phyloP scores from a whole-genome alignment of 371 early-diverging fungal genomes.

The Apophysomyces elegans region DNA sequence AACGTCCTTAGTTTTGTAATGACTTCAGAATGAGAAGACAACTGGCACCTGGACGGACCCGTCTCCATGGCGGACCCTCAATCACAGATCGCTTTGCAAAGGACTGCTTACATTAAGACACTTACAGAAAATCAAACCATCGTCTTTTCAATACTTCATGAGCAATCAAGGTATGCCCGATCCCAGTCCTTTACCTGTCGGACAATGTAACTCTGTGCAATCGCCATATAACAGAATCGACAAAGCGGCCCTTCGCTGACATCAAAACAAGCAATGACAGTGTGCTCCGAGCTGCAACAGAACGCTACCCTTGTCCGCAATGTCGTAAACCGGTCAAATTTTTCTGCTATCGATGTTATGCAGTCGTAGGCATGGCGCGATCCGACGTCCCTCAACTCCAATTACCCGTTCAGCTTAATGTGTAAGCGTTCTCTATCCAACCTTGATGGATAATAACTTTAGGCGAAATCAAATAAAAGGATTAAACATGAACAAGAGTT shows the following conservation, averaged over 20 bases:
- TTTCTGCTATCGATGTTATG: constrained; percentile 72
- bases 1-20: too few species aligned
- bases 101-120: too few species aligned
- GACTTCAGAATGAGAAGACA: too few species aligned
- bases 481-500: constrained; percentile 77
- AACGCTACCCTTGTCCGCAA: constrained; percentile 50
- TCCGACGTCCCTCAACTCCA: constrained; percentile 61
- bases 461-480: constrained; percentile 14
- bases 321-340: constrained; percentile 67
- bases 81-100: too few species aligned
- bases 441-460: constrained; percentile 3
- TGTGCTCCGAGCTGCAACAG: constrained; percentile 24
- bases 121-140: background rate
- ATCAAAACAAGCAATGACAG: constrained; percentile 40
- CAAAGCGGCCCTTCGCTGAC: constrained; percentile 23
- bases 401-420: constrained; percentile 76
- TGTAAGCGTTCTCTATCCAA: constrained; percentile 44
- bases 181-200: background rate
- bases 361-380: constrained; percentile 48
- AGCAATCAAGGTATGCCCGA: background rate
- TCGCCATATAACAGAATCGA: background rate
- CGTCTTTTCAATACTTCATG: background rate
- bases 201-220: too few species aligned
- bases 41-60: too few species aligned
- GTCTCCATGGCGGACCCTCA: too few species aligned